phyloP scores from a whole-genome alignment of 1,284 basidiomycete species.

The Rhizoctonia solani region DNA sequence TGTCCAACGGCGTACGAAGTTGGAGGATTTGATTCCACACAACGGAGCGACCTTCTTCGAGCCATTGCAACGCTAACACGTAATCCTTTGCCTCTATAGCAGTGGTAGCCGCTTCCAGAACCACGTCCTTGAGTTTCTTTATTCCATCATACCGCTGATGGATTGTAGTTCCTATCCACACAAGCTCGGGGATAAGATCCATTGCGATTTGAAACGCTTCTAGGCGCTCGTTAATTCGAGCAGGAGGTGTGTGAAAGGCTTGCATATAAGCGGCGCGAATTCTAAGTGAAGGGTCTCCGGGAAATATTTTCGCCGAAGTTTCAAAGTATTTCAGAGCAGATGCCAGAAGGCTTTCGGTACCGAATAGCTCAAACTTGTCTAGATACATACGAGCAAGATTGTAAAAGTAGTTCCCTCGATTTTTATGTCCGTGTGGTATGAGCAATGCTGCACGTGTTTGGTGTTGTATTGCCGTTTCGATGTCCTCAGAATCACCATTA shows the following conservation, averaged over 20 bases:
- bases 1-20: constrained; percentile 44
- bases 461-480: not conserved
- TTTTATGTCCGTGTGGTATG: too few species aligned
- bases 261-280: too few species aligned
- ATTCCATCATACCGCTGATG: not conserved
- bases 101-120: not conserved
- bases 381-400: too few species aligned
- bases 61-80: constrained; percentile 40
- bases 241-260: too few species aligned
- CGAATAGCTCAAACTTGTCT: too few species aligned
- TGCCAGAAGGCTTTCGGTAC: too few species aligned
- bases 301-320: too few species aligned
- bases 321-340: too few species aligned
- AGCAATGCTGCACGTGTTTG: not conserved
- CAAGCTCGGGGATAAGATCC: not conserved
- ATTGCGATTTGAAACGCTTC: not conserved
- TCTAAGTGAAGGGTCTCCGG: too few species aligned
- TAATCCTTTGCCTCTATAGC: not conserved
- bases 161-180: not conserved
- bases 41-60: constrained; percentile 44
- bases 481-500: not conserved
- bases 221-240: too few species aligned
- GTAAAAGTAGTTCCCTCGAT: too few species aligned
- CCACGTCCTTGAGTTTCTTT: not conserved
- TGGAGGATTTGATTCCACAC: constrained; percentile 45